A percentile compares a stretch with the other conserved stretches of the same genome.
Conservation (phyloP, 345 rosid species). For the Pseudoturritis turrita region DNA sequence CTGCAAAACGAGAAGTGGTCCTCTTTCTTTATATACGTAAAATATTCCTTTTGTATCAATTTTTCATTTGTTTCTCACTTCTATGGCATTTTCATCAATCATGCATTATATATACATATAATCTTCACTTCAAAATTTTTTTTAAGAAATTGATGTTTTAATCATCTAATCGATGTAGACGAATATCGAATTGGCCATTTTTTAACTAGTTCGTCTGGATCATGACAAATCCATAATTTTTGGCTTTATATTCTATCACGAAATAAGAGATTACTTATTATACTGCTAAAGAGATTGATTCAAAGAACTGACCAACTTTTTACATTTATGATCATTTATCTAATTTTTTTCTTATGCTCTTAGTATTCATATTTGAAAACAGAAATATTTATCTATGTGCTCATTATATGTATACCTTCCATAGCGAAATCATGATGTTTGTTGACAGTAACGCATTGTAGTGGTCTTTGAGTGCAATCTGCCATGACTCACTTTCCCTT, state of each 20-base stretch:
- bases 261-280: not conserved
- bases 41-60: slow-evolving; percentile 1
- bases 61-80: not conserved
- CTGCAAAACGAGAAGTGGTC: slow-evolving; percentile 25
- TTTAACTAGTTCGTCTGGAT: not conserved
- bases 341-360: not conserved
- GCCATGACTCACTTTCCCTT: slow-evolving; percentile 25
- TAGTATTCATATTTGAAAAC: slow-evolving; percentile 1
- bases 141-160: no score
- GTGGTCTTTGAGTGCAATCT: slow-evolving; percentile 35
- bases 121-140: no score
- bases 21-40: not conserved
- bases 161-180: no score
- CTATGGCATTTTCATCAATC: not conserved
- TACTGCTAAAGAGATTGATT: not conserved
- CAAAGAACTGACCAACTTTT: not conserved
- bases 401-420: slow-evolving; percentile 1
- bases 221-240: not conserved
- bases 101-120: no score
- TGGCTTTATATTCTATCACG: not conserved
- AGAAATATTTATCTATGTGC: slow-evolving; percentile 1
- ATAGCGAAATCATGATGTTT: slow-evolving; percentile 27
- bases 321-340: not conserved
- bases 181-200: no score
- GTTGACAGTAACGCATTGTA: slow-evolving; percentile 22